Conservation (phyloP, 116 monocot species). For the Dioscorea cayenensis region DNA sequence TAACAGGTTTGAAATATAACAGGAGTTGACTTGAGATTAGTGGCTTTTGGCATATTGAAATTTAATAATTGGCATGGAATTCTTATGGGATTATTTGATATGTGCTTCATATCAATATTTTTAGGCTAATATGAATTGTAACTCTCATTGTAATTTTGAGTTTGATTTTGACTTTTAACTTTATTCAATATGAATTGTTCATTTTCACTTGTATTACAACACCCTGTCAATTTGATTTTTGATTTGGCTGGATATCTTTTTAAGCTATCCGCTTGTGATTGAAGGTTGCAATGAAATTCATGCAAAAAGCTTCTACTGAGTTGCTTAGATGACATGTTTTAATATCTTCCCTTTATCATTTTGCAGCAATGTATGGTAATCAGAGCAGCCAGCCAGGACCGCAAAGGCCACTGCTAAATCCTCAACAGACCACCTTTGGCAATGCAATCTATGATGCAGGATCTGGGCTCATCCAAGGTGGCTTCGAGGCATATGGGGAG, state of each 20-base stretch:
- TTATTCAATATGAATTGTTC: background rate
- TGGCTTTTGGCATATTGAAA: too few relatives aligned
- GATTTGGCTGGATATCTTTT: background rate
- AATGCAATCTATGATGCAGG: conserved; percentile 74
- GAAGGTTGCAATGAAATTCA: background rate
- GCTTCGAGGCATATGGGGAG: conserved; percentile 76
- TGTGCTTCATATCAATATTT: too few relatives aligned
- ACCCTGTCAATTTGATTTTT: background rate
- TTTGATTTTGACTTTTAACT: background rate
- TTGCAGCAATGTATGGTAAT: conserved; percentile 68
- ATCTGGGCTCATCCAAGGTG: conserved; percentile 65
- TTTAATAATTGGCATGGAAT: too few relatives aligned
- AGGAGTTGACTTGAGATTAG: background rate
- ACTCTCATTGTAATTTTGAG: too few relatives aligned
- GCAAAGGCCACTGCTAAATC: conserved; percentile 39
- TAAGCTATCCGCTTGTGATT: background rate
- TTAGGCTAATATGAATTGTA: too few relatives aligned
- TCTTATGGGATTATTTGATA: too few relatives aligned
- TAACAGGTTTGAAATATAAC: too few relatives aligned
- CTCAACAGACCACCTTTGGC: conserved; percentile 63
- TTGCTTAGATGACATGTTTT: background rate
- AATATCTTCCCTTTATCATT: background rate
- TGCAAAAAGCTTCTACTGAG: background rate
- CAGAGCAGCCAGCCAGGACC: conserved; percentile 30
- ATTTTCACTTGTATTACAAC: background rate